phyloP scores from a whole-genome alignment of 139 green algal genomes.

The Limnomonas spitsbergensis region DNA sequence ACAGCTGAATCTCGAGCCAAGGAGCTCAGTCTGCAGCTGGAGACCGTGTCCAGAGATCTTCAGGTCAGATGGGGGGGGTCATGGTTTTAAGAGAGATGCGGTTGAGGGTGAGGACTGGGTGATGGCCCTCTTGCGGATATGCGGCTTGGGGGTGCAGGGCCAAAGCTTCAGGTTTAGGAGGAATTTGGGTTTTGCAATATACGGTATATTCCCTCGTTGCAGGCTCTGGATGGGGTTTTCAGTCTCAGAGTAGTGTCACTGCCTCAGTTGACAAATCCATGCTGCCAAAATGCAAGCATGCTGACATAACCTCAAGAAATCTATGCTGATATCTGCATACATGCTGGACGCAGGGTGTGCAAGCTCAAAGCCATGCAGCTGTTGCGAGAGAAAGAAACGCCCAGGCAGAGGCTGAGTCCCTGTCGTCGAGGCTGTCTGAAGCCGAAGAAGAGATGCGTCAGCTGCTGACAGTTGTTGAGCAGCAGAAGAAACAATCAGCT shows the following conservation, averaged over 20 bases:
- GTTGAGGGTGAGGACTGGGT: not conserved
- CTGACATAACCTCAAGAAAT: too few relatives aligned
- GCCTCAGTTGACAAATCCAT: too few relatives aligned
- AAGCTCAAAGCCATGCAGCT: not conserved
- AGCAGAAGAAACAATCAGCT: conserved; percentile 52
- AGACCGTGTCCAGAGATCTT: not conserved
- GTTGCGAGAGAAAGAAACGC: too few relatives aligned
- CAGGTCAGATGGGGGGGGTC: not conserved
- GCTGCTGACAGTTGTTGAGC: conserved; percentile 59
- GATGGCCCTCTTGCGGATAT: not conserved
- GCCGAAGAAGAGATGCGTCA: conserved; percentile 65
- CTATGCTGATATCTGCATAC: not conserved
- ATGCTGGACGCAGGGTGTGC: not conserved
- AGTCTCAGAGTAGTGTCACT: too few relatives aligned
- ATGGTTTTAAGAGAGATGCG: not conserved
- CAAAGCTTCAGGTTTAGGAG: too few relatives aligned
- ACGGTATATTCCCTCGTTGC: too few relatives aligned
- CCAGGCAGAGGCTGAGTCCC: not conserved
- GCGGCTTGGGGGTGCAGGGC: not conserved
- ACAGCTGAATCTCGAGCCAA: not conserved
- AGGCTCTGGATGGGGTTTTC: too few relatives aligned
- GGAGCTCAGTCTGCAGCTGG: not conserved
- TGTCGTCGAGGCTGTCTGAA: conserved; percentile 37
- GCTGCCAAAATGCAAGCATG: too few relatives aligned
- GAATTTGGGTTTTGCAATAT: too few relatives aligned